Evolutionary conservation across 2,329 filamentous ascomycete species (phyloP), one percentile per base, ranked within the genome.

Genomic region (Fusarium robinianum): DNA sequence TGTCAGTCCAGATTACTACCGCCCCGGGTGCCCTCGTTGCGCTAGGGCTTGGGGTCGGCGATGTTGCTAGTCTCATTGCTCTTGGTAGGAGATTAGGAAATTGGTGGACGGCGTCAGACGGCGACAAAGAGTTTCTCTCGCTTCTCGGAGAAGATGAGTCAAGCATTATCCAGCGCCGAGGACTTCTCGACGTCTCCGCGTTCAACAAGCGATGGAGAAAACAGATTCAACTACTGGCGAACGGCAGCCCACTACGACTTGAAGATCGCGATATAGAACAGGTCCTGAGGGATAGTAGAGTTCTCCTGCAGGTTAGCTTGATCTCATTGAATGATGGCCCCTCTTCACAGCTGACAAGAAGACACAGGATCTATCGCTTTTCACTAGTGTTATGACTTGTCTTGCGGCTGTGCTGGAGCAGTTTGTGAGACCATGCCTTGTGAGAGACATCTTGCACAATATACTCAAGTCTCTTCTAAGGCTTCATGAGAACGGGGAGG

Each of bases 121-220:
- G 30, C 8, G 30, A 32, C 16, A 19, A 5, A 6, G 30, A 32
- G n/a, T 18, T 32, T 9, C 16, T 32, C 5, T 27, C 25, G 25
- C 25, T 32, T 3, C 30, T 32, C 14, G 14, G n/a, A 16, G 8
- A 32, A n/a, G 30, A 32, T 11, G 15, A 11, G 6, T 8, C 9
- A 4, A 19, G 6, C 15, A 32, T 19, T 7, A 4, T 32, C 4
- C 14, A 19, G 9, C 30, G 30, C 30, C 30, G 30, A 3, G 30
- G 30, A 3, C 30, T 32, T 11, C 10, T 32, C 4, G 30, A 32
- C 21, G 12, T 32, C 21, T 18, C 21, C 6, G 6, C 30, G 4
- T 32, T 32, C 30, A 32, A 32, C 16, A 32, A 32, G 16, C 14
- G 30, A 10, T 32, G 30, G 30, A 7, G 30, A 16, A 18, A 32